These are phyloP conservation scores for Malus hybrid DNA, from an alignment of 331 rosid species.

Conservation along the genomic window DNA sequence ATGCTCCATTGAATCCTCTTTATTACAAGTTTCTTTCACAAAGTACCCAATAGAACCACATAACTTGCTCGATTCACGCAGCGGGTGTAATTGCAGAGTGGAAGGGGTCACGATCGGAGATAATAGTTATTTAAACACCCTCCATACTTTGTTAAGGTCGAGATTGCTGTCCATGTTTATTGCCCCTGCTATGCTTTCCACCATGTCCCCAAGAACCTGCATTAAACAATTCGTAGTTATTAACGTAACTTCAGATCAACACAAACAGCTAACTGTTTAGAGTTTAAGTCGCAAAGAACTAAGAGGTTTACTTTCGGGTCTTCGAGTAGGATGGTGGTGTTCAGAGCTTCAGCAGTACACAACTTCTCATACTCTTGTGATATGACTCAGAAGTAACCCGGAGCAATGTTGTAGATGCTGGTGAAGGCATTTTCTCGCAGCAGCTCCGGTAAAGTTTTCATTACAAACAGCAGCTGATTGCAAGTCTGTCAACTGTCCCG, in stretches of 20 bases:
- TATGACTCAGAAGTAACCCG: constrained; percentile 47
- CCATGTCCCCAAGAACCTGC: constrained; percentile 84
- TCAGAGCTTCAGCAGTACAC: constrained; percentile 34
- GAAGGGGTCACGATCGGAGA: constrained; percentile 92
- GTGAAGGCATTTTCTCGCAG: constrained; percentile 53
- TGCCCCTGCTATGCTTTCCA: constrained; percentile 90
- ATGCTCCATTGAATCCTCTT: constrained; percentile 36
- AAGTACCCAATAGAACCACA: constrained; percentile 73
- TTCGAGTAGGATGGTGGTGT: constrained; percentile 18
- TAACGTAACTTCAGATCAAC: background rate
- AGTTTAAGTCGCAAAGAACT: background rate
- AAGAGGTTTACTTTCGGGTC: constrained; percentile 50
- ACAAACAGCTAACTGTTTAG: background rate
- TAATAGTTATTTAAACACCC: constrained; percentile 51
- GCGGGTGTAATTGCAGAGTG: constrained; percentile 65
- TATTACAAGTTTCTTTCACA: constrained; percentile 45
- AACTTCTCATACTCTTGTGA: constrained; percentile 47
- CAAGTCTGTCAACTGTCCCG: constrained; percentile 78
- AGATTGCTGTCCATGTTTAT: constrained; percentile 71
- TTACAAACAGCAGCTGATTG: constrained; percentile 86
- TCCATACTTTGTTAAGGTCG: constrained; percentile 69
- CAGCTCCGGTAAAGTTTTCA: constrained; percentile 72
- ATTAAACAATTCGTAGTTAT: background rate
- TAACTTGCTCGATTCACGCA: constrained; percentile 48
- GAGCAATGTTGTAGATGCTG: constrained; percentile 72